These are phyloP conservation scores for Elaphomyces granulatus DNA, from an alignment of 495 filamentous ascomycete genomes.

Conservation along the genomic window DNA sequence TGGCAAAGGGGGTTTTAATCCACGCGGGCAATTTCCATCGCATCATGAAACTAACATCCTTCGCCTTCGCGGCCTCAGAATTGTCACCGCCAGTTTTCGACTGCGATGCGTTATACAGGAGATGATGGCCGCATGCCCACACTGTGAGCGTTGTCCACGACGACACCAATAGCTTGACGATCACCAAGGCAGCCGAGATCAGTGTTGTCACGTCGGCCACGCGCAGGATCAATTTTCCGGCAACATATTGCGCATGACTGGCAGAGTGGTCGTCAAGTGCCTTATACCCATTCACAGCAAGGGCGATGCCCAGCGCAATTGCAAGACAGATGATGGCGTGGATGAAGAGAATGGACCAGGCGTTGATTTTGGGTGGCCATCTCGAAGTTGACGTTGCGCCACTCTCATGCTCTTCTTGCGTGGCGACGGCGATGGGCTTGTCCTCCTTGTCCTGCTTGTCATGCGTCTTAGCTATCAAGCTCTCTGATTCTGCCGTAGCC, in stretches of 20 bases:
- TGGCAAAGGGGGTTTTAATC: not conserved
- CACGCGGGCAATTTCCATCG: conserved; percentile 2
- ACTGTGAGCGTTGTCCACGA: conserved; percentile 6
- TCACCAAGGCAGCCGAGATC: conserved; percentile 7
- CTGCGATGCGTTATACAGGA: too few species aligned
- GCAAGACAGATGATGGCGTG: conserved; percentile 4
- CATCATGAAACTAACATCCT: conserved; percentile 4
- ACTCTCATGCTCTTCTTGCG: too few species aligned
- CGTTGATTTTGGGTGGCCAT: too few species aligned
- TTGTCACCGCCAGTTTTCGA: too few species aligned
- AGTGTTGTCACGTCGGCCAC: conserved; percentile 9
- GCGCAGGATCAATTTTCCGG: conserved; percentile 5
- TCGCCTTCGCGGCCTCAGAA: too few species aligned
- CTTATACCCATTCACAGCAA: conserved; percentile 8
- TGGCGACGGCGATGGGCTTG: too few species aligned
- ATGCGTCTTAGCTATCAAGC: too few species aligned
- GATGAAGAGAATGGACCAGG: conserved; percentile 1
- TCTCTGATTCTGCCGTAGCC: too few species aligned
- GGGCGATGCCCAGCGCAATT: conserved; percentile 4
- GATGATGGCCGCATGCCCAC: conserved; percentile 3
- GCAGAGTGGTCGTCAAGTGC: conserved; percentile 7
- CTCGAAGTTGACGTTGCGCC: too few species aligned
- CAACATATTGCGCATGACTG: not conserved
- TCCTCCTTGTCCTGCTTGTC: too few species aligned
- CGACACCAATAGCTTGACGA: conserved; percentile 6